A percentile compares a stretch with the other conserved stretches of the same genome.
These are phyloP conservation scores for Ophiostoma australiae DNA, from an alignment of 2,329 filamentous ascomycete species.

Conservation along the genomic window DNA sequence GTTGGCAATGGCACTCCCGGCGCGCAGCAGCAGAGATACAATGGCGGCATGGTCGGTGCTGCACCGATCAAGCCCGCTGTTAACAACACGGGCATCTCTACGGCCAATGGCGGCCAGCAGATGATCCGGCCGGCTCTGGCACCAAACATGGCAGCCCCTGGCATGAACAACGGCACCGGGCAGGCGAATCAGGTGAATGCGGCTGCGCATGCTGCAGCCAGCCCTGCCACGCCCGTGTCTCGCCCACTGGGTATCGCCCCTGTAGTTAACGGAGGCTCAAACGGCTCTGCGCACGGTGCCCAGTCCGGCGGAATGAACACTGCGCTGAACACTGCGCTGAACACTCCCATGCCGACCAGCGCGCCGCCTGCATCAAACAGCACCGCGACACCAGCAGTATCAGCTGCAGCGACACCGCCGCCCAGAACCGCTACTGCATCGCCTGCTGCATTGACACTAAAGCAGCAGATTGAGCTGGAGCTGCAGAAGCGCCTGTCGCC, in stretches of 20 bases:
- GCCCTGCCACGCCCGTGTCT: not conserved
- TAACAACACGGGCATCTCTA: not conserved
- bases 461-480: conserved; percentile 13
- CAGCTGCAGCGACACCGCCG: not conserved
- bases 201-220: not conserved
- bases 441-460: not conserved
- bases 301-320: not conserved
- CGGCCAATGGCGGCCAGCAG: not conserved
- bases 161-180: not conserved
- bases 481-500: not conserved
- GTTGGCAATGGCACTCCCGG: not conserved
- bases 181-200: not conserved
- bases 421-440: not conserved
- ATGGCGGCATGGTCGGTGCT: conserved; percentile 7
- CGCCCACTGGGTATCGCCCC: not conserved
- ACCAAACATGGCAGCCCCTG: not conserved
- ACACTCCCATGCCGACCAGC: not conserved
- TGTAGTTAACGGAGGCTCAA: not conserved
- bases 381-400: not conserved
- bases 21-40: not conserved
- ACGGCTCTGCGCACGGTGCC: not conserved
- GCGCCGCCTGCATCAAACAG: not conserved
- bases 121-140: not conserved
- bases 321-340: not conserved
- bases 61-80: conserved; percentile 2